Conservation (phyloP, 83 land plant species). For the Larix sibirica region DNA sequence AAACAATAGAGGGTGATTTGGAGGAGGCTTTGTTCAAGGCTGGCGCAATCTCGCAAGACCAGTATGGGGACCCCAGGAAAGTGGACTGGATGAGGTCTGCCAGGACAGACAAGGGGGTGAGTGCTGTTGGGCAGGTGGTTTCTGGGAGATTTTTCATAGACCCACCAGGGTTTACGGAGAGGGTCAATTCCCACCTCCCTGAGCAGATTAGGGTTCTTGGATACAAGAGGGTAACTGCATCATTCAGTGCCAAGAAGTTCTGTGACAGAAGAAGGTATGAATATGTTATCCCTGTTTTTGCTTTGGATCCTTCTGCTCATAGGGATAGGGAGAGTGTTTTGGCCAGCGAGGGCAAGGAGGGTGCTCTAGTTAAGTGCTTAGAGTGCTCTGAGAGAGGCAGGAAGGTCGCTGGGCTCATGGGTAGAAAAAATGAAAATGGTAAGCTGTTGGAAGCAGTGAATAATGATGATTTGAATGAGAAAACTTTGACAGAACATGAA, state of each 20-base stretch:
- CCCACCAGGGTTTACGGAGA: conserved; percentile 77
- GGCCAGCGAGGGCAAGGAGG: conserved; percentile 57
- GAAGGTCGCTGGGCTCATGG: conserved; percentile 55
- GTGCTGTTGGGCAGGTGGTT: conserved; percentile 96
- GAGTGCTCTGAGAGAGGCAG: conserved; percentile 77
- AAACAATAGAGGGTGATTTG: conserved; percentile 90
- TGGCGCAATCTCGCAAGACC: conserved; percentile 73
- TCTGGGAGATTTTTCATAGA: conserved; percentile 89
- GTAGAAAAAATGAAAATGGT: conserved; percentile 14
- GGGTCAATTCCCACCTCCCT: conserved; percentile 72
- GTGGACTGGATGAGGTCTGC: conserved; percentile 94
- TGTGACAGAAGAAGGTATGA: conserved; percentile 92
- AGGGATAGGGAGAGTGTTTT: conserved; percentile 72
- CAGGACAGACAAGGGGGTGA: conserved; percentile 97
- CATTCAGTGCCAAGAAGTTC: conserved; percentile 89
- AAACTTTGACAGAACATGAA: not conserved
- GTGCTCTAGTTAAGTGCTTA: conserved; percentile 58
- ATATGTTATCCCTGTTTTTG: conserved; percentile 85
- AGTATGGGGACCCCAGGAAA: conserved; percentile 56
- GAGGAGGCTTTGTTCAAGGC: conserved; percentile 85
- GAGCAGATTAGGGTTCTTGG: conserved; percentile 78
- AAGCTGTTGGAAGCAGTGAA: not conserved
- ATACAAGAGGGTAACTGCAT: conserved; percentile 72
- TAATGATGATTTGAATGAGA: not conserved
- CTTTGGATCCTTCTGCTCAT: conserved; percentile 80